A percentile compares a stretch with the other conserved stretches of the same genome.
phyloP scores from a whole-genome alignment of 2,329 filamentous ascomycete species.

The Ilyonectria destructans region DNA sequence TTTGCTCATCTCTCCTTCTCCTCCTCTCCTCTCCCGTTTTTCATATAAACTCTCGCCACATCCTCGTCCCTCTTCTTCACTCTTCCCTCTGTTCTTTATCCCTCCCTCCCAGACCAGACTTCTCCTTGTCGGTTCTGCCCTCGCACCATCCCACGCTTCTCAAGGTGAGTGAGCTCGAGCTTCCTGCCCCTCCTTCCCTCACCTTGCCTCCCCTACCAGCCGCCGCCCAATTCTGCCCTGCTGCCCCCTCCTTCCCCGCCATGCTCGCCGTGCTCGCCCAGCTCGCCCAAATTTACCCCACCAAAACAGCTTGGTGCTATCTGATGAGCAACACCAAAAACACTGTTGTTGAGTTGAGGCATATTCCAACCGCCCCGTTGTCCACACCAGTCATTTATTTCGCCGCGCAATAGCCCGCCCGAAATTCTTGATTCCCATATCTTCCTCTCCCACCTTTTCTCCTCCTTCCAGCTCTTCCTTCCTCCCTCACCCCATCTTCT shows the following conservation, averaged over 20 bases:
- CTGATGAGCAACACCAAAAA: slow-evolving; percentile 48
- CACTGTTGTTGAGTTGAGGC: slow-evolving; percentile 44
- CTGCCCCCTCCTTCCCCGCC: slow-evolving; percentile 23
- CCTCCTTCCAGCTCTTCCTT: slow-evolving; percentile 27
- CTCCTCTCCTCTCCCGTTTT: slow-evolving; percentile 34
- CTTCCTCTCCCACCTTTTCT: slow-evolving; percentile 25
- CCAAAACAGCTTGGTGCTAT: slow-evolving; percentile 45
- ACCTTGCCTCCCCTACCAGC: slow-evolving; percentile 4
- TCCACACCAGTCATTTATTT: slow-evolving; percentile 30
- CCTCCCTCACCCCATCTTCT: slow-evolving; percentile 33
- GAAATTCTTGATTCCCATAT: slow-evolving; percentile 39
- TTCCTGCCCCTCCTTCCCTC: slow-evolving; percentile 21
- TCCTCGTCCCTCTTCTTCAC: slow-evolving; percentile 34
- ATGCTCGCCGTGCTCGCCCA: slow-evolving; percentile 31
- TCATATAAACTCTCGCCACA: slow-evolving; percentile 42
- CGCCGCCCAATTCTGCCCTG: slow-evolving; percentile 3
- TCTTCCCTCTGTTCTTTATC: slow-evolving; percentile 30
- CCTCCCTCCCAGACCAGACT: slow-evolving; percentile 36
- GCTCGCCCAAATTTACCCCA: slow-evolving; percentile 44
- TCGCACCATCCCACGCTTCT: slow-evolving; percentile 25
- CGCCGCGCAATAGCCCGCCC: slow-evolving; percentile 17
- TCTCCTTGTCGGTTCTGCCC: slow-evolving; percentile 30
- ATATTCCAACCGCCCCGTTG: slow-evolving; percentile 46
- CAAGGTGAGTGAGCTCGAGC: slow-evolving; percentile 40
- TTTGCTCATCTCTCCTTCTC: slow-evolving; percentile 15